Evolutionary conservation across 2,329 filamentous ascomycete species (phyloP).

Genomic region (Neobulgaria alba): DNA sequence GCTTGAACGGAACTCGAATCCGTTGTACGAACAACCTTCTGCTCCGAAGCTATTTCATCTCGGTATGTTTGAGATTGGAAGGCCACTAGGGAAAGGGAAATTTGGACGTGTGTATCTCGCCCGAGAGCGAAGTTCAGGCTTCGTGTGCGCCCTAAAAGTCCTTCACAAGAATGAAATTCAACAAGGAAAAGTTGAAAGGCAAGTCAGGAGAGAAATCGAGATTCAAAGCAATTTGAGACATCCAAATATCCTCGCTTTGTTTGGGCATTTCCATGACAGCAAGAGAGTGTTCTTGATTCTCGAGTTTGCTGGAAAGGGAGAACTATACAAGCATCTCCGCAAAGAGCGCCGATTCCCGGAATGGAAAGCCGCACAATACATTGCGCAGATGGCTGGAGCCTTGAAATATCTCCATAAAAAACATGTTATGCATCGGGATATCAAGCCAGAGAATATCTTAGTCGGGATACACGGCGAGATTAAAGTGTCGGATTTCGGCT

Average conservation of each 20-base stretch:
- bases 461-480: slow-evolving; percentile 96
- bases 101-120: slow-evolving; percentile 67
- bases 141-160: slow-evolving; percentile 67
- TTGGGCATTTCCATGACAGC: slow-evolving; percentile 65
- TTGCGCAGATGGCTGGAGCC: slow-evolving; percentile 73
- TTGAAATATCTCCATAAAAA: slow-evolving; percentile 90
- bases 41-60: slow-evolving; percentile 59
- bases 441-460: slow-evolving; percentile 96
- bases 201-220: slow-evolving; percentile 65
- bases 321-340: slow-evolving; percentile 65
- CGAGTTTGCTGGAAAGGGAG: slow-evolving; percentile 64
- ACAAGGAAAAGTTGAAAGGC: slow-evolving; percentile 60
- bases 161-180: slow-evolving; percentile 64
- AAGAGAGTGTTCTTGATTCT: slow-evolving; percentile 67
- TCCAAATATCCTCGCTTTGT: slow-evolving; percentile 61
- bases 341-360: slow-evolving; percentile 62
- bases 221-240: slow-evolving; percentile 67
- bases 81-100: slow-evolving; percentile 65
- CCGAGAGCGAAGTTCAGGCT: slow-evolving; percentile 57
- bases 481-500: slow-evolving; percentile 97
- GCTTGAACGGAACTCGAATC: slow-evolving; percentile 42
- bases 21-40: slow-evolving; percentile 48
- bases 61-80: slow-evolving; percentile 70
- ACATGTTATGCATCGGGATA: slow-evolving; percentile 94
- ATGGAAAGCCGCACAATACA: slow-evolving; percentile 63